A percentile compares a stretch with the other conserved stretches of the same genome.
Evolutionary conservation across 345 rosid species (phyloP).

Genomic region (Moringa oleifera): DNA sequence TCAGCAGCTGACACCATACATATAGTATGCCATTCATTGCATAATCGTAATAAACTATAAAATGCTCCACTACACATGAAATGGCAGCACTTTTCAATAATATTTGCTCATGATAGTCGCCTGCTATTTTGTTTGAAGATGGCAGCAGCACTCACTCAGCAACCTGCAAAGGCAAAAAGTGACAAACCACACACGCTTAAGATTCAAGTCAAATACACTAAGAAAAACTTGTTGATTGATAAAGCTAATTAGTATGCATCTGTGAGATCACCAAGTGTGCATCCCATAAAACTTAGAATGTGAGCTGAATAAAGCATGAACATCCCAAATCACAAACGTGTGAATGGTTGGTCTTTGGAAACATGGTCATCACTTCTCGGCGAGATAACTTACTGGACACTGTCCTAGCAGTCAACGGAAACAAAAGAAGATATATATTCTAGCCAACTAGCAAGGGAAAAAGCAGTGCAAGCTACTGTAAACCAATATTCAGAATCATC

Average conservation of each 20-base stretch:
- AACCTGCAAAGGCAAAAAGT: conserved; percentile 30
- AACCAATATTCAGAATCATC: not conserved
- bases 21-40: not conserved
- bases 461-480: not conserved
- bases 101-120: not conserved
- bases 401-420: no score
- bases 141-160: conserved; percentile 32
- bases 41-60: not conserved
- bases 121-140: conserved; percentile 6
- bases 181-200: not conserved
- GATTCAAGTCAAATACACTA: no score
- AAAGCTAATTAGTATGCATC: no score
- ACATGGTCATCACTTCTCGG: no score
- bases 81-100: not conserved
- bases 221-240: not conserved
- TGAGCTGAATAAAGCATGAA: no score
- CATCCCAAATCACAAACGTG: no score
- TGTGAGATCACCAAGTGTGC: no score
- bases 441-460: not conserved
- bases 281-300: no score
- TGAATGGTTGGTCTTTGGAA: no score
- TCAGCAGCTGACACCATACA: conserved; percentile 11
- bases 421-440: not conserved
- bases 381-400: no score
- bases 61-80: not conserved